phyloP scores from a whole-genome alignment of 2,329 filamentous ascomycete species.

The Hypoxylon sp. region DNA sequence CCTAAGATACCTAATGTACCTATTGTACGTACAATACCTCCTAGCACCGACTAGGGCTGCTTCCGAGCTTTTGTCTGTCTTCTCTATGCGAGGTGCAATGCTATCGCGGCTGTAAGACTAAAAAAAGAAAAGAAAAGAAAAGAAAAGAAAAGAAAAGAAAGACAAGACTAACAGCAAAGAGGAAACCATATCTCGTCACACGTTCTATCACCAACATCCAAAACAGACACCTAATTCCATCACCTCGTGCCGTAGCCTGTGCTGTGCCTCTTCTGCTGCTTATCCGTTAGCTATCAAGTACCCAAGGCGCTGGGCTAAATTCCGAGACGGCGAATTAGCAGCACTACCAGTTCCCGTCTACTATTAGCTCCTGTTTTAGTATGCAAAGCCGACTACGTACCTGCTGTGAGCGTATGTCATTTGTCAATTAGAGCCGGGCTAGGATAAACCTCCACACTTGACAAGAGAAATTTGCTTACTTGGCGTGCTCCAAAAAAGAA shows the following conservation, averaged over 20 bases:
- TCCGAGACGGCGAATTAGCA: slow-evolving; percentile 18
- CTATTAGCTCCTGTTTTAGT: slow-evolving; percentile 18
- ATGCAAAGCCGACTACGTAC: background rate
- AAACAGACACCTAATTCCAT: background rate
- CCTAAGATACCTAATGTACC: too few relatives aligned
- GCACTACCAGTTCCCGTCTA: slow-evolving; percentile 4
- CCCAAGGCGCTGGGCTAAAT: slow-evolving; percentile 16
- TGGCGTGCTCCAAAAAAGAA: slow-evolving; percentile 23
- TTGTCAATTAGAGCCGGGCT: slow-evolving; percentile 31
- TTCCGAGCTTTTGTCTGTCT: slow-evolving; percentile 28
- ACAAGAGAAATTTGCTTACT: slow-evolving; percentile 27
- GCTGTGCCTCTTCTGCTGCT: background rate
- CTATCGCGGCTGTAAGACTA: slow-evolving; percentile 10
- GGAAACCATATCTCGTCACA: background rate
- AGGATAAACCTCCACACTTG: slow-evolving; percentile 14
- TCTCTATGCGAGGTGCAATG: slow-evolving; percentile 11
- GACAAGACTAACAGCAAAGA: too few relatives aligned
- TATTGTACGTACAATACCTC: background rate
- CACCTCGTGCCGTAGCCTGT: slow-evolving; percentile 9
- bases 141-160: too few relatives aligned
- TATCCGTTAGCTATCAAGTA: background rate
- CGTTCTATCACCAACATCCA: background rate
- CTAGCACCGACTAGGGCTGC: slow-evolving; percentile 11
- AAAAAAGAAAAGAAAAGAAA: background rate
- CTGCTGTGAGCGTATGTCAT: slow-evolving; percentile 12